These are phyloP conservation scores for Plantago elongata DNA, from an alignment of 257 asterid genomes.

Conservation along the genomic window DNA sequence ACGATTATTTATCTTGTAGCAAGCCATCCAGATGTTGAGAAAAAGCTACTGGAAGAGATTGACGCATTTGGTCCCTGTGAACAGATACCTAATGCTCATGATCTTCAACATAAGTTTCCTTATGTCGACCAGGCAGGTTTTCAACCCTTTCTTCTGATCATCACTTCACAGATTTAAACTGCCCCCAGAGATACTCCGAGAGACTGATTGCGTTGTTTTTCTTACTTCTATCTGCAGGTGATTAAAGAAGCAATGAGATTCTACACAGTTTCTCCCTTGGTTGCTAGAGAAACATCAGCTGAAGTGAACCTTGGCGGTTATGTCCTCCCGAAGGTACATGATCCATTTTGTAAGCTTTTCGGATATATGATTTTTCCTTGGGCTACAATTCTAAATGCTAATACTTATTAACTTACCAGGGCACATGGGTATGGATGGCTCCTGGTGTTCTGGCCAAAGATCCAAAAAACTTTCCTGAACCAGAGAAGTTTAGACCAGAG, in stretches of 20 bases:
- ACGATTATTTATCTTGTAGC: conserved; percentile 64
- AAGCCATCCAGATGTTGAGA: conserved; percentile 63
- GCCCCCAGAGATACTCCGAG: background rate
- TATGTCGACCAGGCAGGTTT: conserved; percentile 66
- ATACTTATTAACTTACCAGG: conserved; percentile 37
- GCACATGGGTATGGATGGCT: conserved; percentile 99
- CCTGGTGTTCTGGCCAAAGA: conserved; percentile 90
- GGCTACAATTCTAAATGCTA: background rate
- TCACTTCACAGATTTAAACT: background rate
- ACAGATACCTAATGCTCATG: conserved; percentile 57
- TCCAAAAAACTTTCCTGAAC: conserved; percentile 74
- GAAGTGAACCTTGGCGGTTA: conserved; percentile 82
- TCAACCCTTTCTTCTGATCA: background rate
- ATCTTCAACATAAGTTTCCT: conserved; percentile 72
- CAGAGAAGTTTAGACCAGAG: conserved; percentile 85
- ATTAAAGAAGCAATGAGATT: conserved; percentile 95
- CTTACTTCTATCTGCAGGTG: conserved; percentile 38
- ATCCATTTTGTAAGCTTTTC: background rate
- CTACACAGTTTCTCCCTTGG: conserved; percentile 77
- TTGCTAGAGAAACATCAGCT: conserved; percentile 86
- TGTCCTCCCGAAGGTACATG: conserved; percentile 70
- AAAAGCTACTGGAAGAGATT: conserved; percentile 58
- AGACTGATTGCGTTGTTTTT: background rate
- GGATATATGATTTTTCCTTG: background rate
- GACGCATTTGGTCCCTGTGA: conserved; percentile 64